These are phyloP conservation scores for Nakazawaea holstii DNA, from an alignment of 805 yeast species.

Conservation along the genomic window DNA sequence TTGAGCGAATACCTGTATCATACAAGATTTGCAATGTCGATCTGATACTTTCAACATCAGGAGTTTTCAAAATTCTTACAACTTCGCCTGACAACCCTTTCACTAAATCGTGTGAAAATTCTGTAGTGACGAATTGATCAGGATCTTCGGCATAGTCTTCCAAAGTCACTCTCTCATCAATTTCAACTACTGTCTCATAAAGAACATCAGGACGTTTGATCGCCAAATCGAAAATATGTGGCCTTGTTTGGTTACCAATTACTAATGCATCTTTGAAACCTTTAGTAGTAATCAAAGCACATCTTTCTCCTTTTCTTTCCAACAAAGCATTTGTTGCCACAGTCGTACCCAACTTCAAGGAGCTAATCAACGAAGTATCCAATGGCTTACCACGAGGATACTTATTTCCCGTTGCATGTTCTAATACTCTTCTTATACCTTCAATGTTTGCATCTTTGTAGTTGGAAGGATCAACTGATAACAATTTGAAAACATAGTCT, in stretches of 20 bases:
- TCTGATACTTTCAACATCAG: constrained; percentile 39
- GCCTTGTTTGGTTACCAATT: constrained; percentile 91
- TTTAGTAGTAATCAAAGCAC: constrained; percentile 80
- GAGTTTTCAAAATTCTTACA: constrained; percentile 48
- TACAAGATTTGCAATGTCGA: constrained; percentile 38
- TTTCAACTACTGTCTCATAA: constrained; percentile 72
- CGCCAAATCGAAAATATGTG: constrained; percentile 79
- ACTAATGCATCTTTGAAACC: constrained; percentile 80
- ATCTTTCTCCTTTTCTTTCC: constrained; percentile 87
- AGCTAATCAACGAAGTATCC: constrained; percentile 57
- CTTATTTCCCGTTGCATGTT: constrained; percentile 41
- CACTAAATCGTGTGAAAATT: constrained; percentile 25
- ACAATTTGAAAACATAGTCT: constrained; percentile 67
- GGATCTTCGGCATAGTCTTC: constrained; percentile 81
- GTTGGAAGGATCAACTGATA: constrained; percentile 86
- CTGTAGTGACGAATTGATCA: constrained; percentile 18
- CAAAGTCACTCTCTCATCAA: constrained; percentile 86
- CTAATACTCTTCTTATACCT: constrained; percentile 78
- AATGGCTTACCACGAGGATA: constrained; percentile 60
- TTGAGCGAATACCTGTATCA: constrained; percentile 55
- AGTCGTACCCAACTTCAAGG: constrained; percentile 88
- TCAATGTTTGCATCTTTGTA: constrained; percentile 90
- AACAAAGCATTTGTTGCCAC: constrained; percentile 93
- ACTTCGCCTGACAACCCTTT: constrained; percentile 66
- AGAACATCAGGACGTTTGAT: constrained; percentile 68